Percentiles rank a stretch among this genome's conserved stretches.
Conservation (phyloP, 2,329 filamentous ascomycete genomes). For the Colletotrichum somersetense region DNA sequence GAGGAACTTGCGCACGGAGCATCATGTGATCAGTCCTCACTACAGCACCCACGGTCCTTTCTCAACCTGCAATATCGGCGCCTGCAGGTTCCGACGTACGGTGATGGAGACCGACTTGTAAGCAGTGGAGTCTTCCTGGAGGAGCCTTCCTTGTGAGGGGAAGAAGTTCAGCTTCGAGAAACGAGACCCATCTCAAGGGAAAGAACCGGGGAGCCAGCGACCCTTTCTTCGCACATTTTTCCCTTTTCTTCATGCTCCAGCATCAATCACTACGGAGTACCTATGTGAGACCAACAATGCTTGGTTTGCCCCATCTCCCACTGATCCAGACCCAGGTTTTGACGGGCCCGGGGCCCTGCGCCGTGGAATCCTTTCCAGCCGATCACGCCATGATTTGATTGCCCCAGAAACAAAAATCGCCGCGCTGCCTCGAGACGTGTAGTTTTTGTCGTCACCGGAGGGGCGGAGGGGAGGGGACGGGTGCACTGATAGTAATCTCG, state of each 20-base stretch:
- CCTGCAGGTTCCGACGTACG: conserved; percentile 35
- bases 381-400: conserved; percentile 29
- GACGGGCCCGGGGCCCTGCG: conserved; percentile 2
- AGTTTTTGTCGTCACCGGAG: conserved; percentile 4
- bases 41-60: conserved; percentile 17
- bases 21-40: conserved; percentile 11
- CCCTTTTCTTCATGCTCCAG: conserved; percentile 2
- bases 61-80: conserved; percentile 38
- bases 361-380: conserved; percentile 4
- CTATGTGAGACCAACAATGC: not conserved
- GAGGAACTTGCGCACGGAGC: conserved; percentile 31
- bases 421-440: not conserved
- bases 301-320: not conserved
- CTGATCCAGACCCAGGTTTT: not conserved
- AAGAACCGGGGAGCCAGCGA: conserved; percentile 35
- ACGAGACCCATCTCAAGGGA: conserved; percentile 33
- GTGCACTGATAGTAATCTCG: too few relatives aligned
- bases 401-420: conserved; percentile 32
- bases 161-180: conserved; percentile 18
- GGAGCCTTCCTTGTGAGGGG: conserved; percentile 10
- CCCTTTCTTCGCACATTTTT: conserved; percentile 18
- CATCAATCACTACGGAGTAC: not conserved
- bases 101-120: conserved; percentile 26
- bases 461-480: not conserved
- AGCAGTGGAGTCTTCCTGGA: not conserved